A percentile compares a stretch with the other conserved stretches of the same genome.
Evolutionary conservation across 805 yeast species (phyloP).

Genomic region (Metschnikowia matae): DNA sequence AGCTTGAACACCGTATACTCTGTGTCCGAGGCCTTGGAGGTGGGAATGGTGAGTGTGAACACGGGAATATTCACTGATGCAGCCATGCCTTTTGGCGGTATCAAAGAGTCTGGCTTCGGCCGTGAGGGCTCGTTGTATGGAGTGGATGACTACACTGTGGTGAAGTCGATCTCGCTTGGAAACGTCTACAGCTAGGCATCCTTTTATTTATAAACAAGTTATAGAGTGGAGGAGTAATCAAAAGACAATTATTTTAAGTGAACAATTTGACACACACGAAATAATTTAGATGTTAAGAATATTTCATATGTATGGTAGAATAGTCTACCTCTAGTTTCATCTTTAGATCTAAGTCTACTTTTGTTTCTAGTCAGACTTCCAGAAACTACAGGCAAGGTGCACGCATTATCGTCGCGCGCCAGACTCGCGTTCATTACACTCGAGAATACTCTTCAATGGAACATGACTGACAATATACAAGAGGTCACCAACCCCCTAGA

Average conservation of each 20-base stretch:
- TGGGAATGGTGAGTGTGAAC: slow-evolving; percentile 65
- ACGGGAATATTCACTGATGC: slow-evolving; percentile 55
- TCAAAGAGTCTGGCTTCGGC: slow-evolving; percentile 65
- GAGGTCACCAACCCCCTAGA: slow-evolving; percentile 12
- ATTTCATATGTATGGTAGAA: too few relatives aligned
- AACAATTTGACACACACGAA: too few relatives aligned
- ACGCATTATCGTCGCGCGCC: background rate
- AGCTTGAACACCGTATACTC: slow-evolving; percentile 47
- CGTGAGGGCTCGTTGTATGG: slow-evolving; percentile 66
- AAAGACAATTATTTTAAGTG: too few relatives aligned
- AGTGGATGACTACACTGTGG: slow-evolving; percentile 54
- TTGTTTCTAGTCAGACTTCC: too few relatives aligned
- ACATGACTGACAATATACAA: slow-evolving; percentile 7
- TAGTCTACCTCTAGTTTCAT: too few relatives aligned
- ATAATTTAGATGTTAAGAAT: too few relatives aligned
- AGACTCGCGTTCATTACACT: too few relatives aligned
- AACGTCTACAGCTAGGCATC: slow-evolving; percentile 22
- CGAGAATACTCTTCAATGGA: background rate
- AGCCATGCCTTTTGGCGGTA: slow-evolving; percentile 57
- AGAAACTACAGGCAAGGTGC: too few relatives aligned
- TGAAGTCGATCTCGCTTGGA: slow-evolving; percentile 51
- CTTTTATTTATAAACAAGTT: too few relatives aligned
- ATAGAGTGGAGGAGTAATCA: too few relatives aligned
- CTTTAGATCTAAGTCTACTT: too few relatives aligned
- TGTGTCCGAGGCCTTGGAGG: slow-evolving; percentile 53